Base-by-base conservation (phyloP, 129 eudicot species). In the Tanacetum coccineum region DNA sequence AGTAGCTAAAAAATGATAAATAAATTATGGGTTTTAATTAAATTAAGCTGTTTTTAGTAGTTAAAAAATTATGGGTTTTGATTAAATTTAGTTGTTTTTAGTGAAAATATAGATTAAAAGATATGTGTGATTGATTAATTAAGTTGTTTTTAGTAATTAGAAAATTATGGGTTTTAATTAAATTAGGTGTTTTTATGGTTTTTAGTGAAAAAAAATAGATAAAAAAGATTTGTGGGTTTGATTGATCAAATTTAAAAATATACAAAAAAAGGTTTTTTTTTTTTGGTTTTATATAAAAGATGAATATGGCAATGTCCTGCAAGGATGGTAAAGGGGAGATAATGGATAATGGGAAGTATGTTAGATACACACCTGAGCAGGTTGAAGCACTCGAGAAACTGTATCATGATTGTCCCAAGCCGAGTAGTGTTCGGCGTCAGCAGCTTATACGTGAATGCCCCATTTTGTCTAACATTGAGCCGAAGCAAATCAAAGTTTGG, bases 401-500 rank as follows among this genome's bases (percentile, higher is more conserved):
- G 13, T 81, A 70, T 66, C 77, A 48, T 25, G 86, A 73, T 11
- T 77, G 79, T 26, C 77, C 76, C 9, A 73, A 68, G 50, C 82
- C 82, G 13, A 81, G 68, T 52, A 42, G 72, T 58, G 68, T 64
- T 49, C 73, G 68, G 25, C 74, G 86, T 52, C 82, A 68, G 12
- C 75, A 70, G 4, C 78, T 77, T 21, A 74, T 81, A 59, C 70
- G 67, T 19, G 82, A 81, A 64, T 64, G 78, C 75, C 82, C 82
- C 0, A 73, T 69, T 66, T 59, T 81, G 4, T 77, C 77, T 13
- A 65, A 54, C 68, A 70, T 81, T 50, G 82, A 81, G 22, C 71
- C 82, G 4, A 70, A 74, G 56, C 82, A 81, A 50, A 77, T 81
- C 57, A 78, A 73, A 47, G 74, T 78, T 60, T 81, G 82, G 86